Evolutionary conservation across 1,284 basidiomycete species (phyloP).

Genomic region (Ganoderma sinense): DNA sequence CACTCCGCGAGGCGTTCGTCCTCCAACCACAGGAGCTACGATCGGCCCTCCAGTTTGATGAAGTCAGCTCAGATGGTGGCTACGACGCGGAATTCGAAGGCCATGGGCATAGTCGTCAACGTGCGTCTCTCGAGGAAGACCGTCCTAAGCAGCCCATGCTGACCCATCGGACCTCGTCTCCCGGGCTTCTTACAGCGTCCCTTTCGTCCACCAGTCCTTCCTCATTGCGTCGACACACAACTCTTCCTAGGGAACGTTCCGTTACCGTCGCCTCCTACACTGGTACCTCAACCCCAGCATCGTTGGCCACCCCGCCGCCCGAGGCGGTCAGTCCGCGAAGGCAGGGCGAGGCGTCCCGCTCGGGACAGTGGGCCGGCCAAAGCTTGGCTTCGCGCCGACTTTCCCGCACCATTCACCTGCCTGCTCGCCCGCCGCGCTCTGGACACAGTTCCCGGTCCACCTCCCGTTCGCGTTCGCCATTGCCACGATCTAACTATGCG

Average conservation of each 20-base stretch:
- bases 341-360: conserved; percentile 54
- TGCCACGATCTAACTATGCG: conserved; percentile 78
- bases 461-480: conserved; percentile 93
- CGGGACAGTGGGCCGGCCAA: conserved; percentile 63
- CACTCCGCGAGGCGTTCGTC: conserved; percentile 65
- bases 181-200: conserved; percentile 66
- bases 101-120: conserved; percentile 72
- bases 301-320: conserved; percentile 57
- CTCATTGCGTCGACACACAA: conserved; percentile 70
- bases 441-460: conserved; percentile 93
- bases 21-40: conserved; percentile 63
- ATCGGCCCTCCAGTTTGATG: conserved; percentile 66
- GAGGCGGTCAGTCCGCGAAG: conserved; percentile 72
- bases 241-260: conserved; percentile 72
- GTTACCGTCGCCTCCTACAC: conserved; percentile 58
- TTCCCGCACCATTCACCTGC: conserved; percentile 83
- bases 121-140: conserved; percentile 67
- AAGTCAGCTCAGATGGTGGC: conserved; percentile 79
- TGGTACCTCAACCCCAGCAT: conserved; percentile 62
- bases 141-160: conserved; percentile 49
- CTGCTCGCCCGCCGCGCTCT: conserved; percentile 71
- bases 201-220: conserved; percentile 69
- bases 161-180: conserved; percentile 62
- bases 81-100: conserved; percentile 79
- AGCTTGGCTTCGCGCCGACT: conserved; percentile 72